phyloP scores from a whole-genome alignment of 208 protist genomes.

The Acanthamoeba sp. region DNA sequence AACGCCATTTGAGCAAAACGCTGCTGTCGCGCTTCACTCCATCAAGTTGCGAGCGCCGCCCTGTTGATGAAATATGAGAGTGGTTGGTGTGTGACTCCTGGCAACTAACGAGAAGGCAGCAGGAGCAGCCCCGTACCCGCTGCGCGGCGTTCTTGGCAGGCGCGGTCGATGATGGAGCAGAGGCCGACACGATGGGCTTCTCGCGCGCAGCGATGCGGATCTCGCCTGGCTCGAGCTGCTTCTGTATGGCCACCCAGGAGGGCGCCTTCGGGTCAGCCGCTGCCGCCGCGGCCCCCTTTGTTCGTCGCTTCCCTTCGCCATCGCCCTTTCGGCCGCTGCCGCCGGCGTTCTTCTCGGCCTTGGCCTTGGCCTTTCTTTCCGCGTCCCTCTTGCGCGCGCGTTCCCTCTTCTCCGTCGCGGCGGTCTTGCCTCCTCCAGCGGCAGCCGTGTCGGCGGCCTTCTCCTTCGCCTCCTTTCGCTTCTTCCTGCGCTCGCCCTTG shows the following conservation, averaged over 20 bases:
- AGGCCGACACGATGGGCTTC: not conserved
- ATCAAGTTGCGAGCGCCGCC: too few species aligned
- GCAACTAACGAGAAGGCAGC: too few species aligned
- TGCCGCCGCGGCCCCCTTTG: not conserved
- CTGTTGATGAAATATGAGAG: too few species aligned
- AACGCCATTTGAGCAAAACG: too few species aligned
- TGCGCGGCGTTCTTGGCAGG: not conserved
- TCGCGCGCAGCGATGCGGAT: conserved; percentile 30
- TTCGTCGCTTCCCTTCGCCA: not conserved
- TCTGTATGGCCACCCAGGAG: conserved; percentile 57
- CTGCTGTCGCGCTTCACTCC: too few species aligned
- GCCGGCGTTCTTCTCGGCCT: not conserved
- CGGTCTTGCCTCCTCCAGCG: not conserved
- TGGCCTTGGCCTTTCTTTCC: not conserved
- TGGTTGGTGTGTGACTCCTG: too few species aligned
- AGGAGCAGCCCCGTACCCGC: not conserved
- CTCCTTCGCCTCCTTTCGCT: conserved; percentile 59
- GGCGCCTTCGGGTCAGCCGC: conserved; percentile 4
- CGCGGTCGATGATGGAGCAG: not conserved
- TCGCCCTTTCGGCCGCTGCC: not conserved
- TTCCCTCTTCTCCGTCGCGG: conserved; percentile 9
- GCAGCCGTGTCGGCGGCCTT: conserved; percentile 12
- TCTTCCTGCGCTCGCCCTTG: conserved; percentile 16
- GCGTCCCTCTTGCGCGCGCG: not conserved
- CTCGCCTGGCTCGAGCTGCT: conserved; percentile 64